Percentiles rank a stretch among this genome's conserved stretches.
Conservation (phyloP, 23 red algal species). For the Gracilaria domingensis region DNA sequence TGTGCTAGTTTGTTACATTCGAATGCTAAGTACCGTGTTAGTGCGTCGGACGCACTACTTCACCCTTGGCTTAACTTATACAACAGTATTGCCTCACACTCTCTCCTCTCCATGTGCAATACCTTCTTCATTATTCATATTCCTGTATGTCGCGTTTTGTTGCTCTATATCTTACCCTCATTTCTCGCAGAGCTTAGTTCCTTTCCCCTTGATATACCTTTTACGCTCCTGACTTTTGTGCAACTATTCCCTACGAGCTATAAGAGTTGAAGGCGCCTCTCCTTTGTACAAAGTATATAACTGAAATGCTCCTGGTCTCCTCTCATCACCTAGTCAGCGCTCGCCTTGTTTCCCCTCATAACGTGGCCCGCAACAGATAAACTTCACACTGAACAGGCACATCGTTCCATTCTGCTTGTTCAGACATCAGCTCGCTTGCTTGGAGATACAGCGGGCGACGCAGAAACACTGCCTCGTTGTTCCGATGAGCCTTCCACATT, state of each 20-base stretch:
- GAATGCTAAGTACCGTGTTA: conserved; percentile 28
- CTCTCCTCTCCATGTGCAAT: not conserved
- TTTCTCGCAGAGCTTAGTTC: not conserved
- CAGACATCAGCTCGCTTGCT: not conserved
- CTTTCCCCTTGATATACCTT: not conserved
- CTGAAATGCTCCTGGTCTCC: not conserved
- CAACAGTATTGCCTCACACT: not conserved
- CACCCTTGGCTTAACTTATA: conserved; percentile 65
- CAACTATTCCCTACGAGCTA: not conserved
- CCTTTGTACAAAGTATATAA: conserved; percentile 9
- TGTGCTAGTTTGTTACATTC: conserved; percentile 68
- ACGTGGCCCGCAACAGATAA: conserved; percentile 14
- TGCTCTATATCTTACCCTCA: not conserved
- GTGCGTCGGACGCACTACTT: conserved; percentile 25
- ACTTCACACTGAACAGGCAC: conserved; percentile 17
- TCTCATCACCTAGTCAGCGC: not conserved
- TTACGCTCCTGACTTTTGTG: not conserved
- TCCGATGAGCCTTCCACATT: not conserved
- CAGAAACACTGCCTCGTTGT: not conserved
- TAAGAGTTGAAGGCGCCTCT: not conserved
- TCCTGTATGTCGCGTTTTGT: not conserved
- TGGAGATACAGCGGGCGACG: not conserved
- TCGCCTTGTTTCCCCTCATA: not conserved
- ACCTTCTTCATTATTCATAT: not conserved
- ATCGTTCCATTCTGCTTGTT: not conserved